Evolutionary conservation across 2,329 filamentous ascomycete genomes (phyloP), one percentile per base, ranked within the genome.

Genomic region (Coniochaeta sp.): DNA sequence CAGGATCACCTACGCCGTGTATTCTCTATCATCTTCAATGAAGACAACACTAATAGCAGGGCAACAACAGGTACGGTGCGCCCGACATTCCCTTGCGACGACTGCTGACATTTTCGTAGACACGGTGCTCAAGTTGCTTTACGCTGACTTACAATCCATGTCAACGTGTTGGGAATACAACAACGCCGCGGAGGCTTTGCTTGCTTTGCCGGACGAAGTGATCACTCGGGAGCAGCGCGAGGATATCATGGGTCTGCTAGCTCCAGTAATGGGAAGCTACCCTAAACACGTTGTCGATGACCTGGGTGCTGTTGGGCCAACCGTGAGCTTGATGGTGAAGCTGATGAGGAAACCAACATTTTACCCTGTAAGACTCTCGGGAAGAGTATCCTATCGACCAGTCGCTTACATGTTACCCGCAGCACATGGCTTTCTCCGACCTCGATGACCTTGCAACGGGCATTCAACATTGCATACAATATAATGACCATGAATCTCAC

Each of bases 311-410:
- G n/a, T n/a, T 65, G 68, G 65, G 48, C 53, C 66, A 9, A 58
- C 75, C 5, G 62, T 81, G 6, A 68, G 71, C 18, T 57, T 82
- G 47, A 70, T 73, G 55, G 61, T 70, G 3, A 80, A 76, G 57
- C 62, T 80, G 22, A 77, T 79, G 71, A 61, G 64, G 5, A 68
- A 70, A n/a, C 70, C 77, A 0, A 78, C 75, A 0, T 78, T 78
- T 52, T 77, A 80, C 56, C 65, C 75, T 38, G 66, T 66, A 59
- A 50, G 59, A 12, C 2, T 49, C 30, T 22, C 26, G 46, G 13
- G 33, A 50, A 48, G 57, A 24, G 51, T 2, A 3, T 7, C 4
- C 8, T 18, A 31, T 9, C 12, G 16, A n/a, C n/a, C 26, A 4
- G 7, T 8, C n/a, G 18, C 24, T 30, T 12, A 48, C 45, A 10